Percentiles rank a stretch among this genome's conserved stretches.
phyloP scores from a whole-genome alignment of 2,329 filamentous ascomycete species.

The Fusarium mundagurra region DNA sequence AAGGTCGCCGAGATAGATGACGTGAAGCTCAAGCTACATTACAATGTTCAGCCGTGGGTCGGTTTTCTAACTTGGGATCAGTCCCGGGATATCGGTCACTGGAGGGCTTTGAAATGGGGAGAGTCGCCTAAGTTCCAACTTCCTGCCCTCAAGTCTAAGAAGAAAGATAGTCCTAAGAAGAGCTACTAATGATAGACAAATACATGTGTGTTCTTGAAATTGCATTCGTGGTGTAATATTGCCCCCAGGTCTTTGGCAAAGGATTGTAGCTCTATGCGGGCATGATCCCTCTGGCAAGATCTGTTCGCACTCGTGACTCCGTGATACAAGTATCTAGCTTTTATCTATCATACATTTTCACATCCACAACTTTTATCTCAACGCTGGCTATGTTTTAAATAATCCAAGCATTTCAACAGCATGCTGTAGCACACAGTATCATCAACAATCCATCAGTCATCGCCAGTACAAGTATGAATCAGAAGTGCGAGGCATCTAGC shows the following conservation, averaged over 20 bases:
- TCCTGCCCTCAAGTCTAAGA: conserved; percentile 72
- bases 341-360: conserved; percentile 38
- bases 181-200: conserved; percentile 20
- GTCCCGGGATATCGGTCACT: conserved; percentile 63
- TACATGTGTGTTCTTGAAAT: background rate
- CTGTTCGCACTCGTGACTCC: conserved; percentile 35
- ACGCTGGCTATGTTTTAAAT: conserved; percentile 4
- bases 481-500: conserved; percentile 24
- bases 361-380: conserved; percentile 7
- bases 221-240: conserved; percentile 20
- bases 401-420: conserved; percentile 9
- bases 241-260: conserved; percentile 31
- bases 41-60: conserved; percentile 98
- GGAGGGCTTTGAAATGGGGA: conserved; percentile 74
- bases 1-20: conserved; percentile 78
- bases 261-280: background rate
- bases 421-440: conserved; percentile 7
- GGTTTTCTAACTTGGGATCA: conserved; percentile 86
- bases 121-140: conserved; percentile 71
- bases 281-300: conserved; percentile 1
- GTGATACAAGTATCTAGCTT: conserved; percentile 35
- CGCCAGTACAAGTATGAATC: background rate
- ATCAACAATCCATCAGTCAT: background rate
- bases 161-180: conserved; percentile 42
- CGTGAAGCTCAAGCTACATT: conserved; percentile 83